These are phyloP conservation scores for Effrenium voratum DNA, from an alignment of 73 alveolate species.

Conservation along the genomic window DNA sequence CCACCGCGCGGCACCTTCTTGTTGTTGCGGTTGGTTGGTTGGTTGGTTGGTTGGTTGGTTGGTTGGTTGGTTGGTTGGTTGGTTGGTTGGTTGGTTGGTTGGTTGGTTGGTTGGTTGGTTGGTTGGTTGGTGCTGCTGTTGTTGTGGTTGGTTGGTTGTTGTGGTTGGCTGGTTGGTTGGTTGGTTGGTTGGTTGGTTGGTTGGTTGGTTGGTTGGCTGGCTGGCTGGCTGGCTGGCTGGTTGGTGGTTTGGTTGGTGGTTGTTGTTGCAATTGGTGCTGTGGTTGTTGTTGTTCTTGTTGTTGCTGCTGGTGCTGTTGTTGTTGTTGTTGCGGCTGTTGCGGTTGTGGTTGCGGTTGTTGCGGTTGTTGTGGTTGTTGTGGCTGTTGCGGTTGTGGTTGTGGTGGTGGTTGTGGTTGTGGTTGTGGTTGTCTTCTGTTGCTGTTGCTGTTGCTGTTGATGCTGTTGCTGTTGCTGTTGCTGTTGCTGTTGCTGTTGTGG, in stretches of 20 bases:
- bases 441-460: too few species aligned
- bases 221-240: background rate
- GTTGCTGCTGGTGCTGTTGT: background rate
- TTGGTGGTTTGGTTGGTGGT: background rate
- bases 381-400: too few species aligned
- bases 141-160: background rate
- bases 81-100: background rate
- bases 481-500: too few species aligned
- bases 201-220: background rate
- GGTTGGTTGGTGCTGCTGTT: background rate
- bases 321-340: background rate
- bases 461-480: too few species aligned
- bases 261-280: background rate
- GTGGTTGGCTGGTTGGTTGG: background rate
- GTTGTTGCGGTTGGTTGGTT: too few species aligned
- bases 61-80: too few species aligned
- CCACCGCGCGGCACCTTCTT: too few species aligned
- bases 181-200: too few species aligned
- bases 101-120: background rate
- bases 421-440: too few species aligned
- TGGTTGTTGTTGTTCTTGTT: background rate
- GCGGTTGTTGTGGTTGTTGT: background rate
- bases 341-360: background rate
- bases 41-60: too few species aligned
- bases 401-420: too few species aligned